Conservation (phyloP, 768 basidiomycete species). For the Boletus sensibilis region DNA sequence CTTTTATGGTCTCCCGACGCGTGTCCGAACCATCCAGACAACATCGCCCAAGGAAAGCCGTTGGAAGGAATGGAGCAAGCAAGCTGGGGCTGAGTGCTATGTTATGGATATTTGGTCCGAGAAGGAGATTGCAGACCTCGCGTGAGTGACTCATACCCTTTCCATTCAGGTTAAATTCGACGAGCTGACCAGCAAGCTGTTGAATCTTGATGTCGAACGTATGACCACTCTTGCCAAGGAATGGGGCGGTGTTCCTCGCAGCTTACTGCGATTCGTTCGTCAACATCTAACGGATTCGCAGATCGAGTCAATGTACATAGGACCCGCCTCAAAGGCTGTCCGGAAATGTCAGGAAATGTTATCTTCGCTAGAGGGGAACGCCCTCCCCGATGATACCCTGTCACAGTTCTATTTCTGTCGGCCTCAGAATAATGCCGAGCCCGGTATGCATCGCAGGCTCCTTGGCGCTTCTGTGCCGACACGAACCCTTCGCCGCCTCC, state of each 20-base stretch:
- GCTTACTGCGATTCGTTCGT: background rate
- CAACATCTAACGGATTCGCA: background rate
- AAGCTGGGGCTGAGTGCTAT: background rate
- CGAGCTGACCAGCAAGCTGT: background rate
- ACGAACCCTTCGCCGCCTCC: background rate
- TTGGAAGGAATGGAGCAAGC: constrained; percentile 1
- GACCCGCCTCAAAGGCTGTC: background rate
- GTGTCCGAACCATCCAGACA: background rate
- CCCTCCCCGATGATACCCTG: background rate
- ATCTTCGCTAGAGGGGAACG: background rate
- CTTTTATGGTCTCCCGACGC: background rate
- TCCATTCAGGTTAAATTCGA: background rate
- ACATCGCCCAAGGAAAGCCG: background rate
- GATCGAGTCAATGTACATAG: background rate
- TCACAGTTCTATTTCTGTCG: background rate
- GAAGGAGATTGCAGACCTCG: background rate
- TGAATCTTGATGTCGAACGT: background rate
- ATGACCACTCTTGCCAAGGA: background rate
- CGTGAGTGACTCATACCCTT: background rate
- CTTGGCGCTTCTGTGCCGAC: background rate
- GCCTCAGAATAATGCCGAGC: background rate
- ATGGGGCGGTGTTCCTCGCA: background rate
- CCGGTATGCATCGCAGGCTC: background rate
- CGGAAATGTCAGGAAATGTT: background rate
- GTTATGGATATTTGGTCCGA: constrained; percentile 4